Percentiles rank a stretch among this genome's conserved stretches.
phyloP scores from a whole-genome alignment of 495 filamentous ascomycete species.

The Collariella sp. region DNA sequence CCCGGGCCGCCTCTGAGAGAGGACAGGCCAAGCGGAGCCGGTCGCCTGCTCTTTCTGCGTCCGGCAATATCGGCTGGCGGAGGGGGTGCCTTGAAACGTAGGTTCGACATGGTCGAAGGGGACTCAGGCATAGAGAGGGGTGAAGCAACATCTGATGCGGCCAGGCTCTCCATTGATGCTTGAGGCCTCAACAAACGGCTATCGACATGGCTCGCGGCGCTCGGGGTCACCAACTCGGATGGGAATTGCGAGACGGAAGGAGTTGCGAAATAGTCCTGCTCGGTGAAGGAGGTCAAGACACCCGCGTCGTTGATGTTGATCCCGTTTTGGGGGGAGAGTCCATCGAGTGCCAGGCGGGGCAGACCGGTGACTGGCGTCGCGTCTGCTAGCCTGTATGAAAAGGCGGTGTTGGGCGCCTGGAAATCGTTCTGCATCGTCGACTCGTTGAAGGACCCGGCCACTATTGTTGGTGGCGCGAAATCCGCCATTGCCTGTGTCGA shows the following conservation, averaged over 20 bases:
- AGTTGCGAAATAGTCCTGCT: slow-evolving; percentile 18
- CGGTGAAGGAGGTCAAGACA: slow-evolving; percentile 14
- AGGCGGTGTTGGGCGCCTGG: slow-evolving; percentile 9
- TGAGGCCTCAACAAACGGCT: slow-evolving; percentile 11
- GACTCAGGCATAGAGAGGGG: slow-evolving; percentile 25
- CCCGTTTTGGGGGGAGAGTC: slow-evolving; percentile 4
- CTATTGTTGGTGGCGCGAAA: neutral
- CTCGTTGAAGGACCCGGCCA: slow-evolving; percentile 7
- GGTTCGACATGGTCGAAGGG: slow-evolving; percentile 10
- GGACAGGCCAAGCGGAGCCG: slow-evolving; percentile 32
- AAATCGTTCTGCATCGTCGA: neutral
- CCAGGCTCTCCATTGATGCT: slow-evolving; percentile 11
- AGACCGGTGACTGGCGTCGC: neutral
- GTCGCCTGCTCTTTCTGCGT: slow-evolving; percentile 39
- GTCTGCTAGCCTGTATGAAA: slow-evolving; percentile 8
- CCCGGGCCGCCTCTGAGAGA: slow-evolving; percentile 29
- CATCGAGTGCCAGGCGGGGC: slow-evolving; percentile 1
- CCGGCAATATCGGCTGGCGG: slow-evolving; percentile 41
- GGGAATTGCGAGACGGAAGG: slow-evolving; percentile 17
- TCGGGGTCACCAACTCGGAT: slow-evolving; percentile 17
- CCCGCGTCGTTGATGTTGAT: slow-evolving; percentile 6
- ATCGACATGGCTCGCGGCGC: neutral
- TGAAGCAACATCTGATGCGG: slow-evolving; percentile 21
- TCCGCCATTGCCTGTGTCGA: neutral
- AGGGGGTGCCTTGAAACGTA: slow-evolving; percentile 39